Base-by-base conservation (phyloP, 352 stramenopile species). In the Phytophthora citricola region DNA sequence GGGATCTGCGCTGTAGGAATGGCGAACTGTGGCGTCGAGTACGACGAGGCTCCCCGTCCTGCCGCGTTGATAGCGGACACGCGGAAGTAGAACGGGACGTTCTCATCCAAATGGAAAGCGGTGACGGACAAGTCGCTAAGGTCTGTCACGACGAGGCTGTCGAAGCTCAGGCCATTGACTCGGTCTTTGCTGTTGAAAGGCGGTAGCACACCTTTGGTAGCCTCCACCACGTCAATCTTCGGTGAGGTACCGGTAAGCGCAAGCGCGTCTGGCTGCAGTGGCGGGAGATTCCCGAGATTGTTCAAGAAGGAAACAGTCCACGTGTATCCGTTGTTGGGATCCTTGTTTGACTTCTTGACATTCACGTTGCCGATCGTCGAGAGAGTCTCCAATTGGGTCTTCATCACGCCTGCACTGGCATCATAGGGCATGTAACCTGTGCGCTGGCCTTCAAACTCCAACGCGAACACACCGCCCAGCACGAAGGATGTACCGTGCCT, bases 41-140 rank as follows among this genome's bases (percentile, higher is more conserved):
- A 77, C 0, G 87, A 66, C 2, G 68, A 60, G 2, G 63, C 53
- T 3, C 97, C 92, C 5, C 71, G 48, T 8, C 96, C 96, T 15
- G 95, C 74, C 9, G 83, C 73, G 59, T 99, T 99, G 22, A 95
- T 91, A 24, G 96, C 96, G 5, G 86, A 92, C 17, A 99, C 95
- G 14, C 93, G 85, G 53, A 99, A 93, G 69, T 97, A 99, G 62
- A 98, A 99, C 9, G 92, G 81, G 5, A 99, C 91, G 29, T 97
- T 97, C 51, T 98, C 88, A 39, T 98, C 91, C 2, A 99, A 78
- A 10, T 91, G 78, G 27, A 82, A 76, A 5, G 97, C 89, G 1
- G 79, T 89, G 46, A 95, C 71, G 1, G 79, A 75, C n/a, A 98
- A 70, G 46, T 94, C 76, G 41, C 83, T 92, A 22, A 98, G 59